A percentile compares a stretch with the other conserved stretches of the same genome.
Conservation (phyloP, 352 stramenopile species). For the Globisporangium emineosum region DNA sequence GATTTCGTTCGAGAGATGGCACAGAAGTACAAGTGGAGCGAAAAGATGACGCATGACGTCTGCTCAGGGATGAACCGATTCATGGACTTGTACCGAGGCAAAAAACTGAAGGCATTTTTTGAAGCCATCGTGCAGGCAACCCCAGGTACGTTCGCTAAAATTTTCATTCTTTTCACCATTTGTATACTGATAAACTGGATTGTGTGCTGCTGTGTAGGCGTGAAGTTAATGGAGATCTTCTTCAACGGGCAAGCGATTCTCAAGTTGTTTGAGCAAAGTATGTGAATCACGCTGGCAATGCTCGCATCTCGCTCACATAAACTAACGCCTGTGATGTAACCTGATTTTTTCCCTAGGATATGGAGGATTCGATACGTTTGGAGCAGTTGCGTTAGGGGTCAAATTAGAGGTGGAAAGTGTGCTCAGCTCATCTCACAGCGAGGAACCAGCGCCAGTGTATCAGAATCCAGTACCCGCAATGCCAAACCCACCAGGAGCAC, state of each 20-base stretch:
- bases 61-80: conserved; percentile 36
- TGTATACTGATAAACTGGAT: conserved; percentile 9
- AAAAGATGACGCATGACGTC: conserved; percentile 29
- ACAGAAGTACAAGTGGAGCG: conserved; percentile 29
- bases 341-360: conserved; percentile 25
- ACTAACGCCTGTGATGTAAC: not conserved
- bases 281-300: not conserved
- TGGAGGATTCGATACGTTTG: conserved; percentile 33
- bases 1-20: conserved; percentile 39
- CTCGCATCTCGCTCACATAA: not conserved
- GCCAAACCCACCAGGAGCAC: conserved; percentile 21
- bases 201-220: conserved; percentile 18
- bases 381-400: conserved; percentile 25
- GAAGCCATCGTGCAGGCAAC: conserved; percentile 28
- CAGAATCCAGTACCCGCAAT: not conserved
- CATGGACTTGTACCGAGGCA: conserved; percentile 37
- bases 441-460: not conserved
- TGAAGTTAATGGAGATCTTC: conserved; percentile 31
- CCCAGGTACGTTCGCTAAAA: conserved; percentile 24
- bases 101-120: conserved; percentile 41
- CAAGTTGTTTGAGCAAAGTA: conserved; percentile 42
- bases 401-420: not conserved
- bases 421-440: not conserved
- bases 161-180: not conserved
- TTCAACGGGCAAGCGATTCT: conserved; percentile 34